phyloP scores from a whole-genome alignment of 805 yeast genomes.

The Yamadazyma akitaensis region DNA sequence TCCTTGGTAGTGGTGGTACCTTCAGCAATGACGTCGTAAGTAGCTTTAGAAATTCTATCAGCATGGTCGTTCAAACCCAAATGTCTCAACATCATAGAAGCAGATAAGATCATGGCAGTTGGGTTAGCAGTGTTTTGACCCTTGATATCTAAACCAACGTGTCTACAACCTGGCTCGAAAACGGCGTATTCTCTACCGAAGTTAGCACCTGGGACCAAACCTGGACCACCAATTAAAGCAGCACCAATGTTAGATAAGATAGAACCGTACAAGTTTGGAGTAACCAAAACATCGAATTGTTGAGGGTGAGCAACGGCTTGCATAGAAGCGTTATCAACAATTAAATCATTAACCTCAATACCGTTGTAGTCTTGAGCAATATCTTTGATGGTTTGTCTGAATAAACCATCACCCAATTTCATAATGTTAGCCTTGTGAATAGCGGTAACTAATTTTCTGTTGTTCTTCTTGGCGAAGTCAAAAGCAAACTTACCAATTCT shows the following conservation, averaged over 20 bases:
- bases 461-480: conserved; percentile 89
- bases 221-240: conserved; percentile 96
- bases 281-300: conserved; percentile 95
- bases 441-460: conserved; percentile 90
- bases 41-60: conserved; percentile 83
- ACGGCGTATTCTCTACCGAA: conserved; percentile 97
- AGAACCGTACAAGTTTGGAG: conserved; percentile 98
- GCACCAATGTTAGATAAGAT: conserved; percentile 98
- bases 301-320: conserved; percentile 98
- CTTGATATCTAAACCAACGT: conserved; percentile 94
- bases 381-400: conserved; percentile 88
- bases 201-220: conserved; percentile 97
- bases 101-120: conserved; percentile 92
- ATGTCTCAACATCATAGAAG: conserved; percentile 91
- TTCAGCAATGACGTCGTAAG: conserved; percentile 84
- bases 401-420: conserved; percentile 98
- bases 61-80: conserved; percentile 84
- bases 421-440: conserved; percentile 99
- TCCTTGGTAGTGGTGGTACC: conserved; percentile 84
- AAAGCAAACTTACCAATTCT: conserved; percentile 96
- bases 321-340: conserved; percentile 98
- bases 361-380: conserved; percentile 83
- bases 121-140: conserved; percentile 97
- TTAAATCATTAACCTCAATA: conserved; percentile 82
- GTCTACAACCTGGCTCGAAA: conserved; percentile 99